Evolutionary conservation across 441 rosid genomes (phyloP), one percentile per base, ranked within the genome.

Genomic region (Adansonia gregorii): DNA sequence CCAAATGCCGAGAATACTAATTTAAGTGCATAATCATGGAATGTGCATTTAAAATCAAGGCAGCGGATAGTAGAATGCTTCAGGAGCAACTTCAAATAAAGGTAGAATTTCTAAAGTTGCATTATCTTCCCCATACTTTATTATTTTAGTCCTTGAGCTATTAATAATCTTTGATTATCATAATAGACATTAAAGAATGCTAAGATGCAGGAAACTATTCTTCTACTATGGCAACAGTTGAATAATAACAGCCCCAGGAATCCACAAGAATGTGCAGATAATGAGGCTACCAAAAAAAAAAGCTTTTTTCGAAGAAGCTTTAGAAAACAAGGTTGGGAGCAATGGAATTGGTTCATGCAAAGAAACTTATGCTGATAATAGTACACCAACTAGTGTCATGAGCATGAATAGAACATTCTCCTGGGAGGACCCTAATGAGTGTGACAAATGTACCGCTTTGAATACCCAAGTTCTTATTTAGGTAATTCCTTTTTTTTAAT

Each of bases 61-160:
- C 97, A 51, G 99, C 98, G 4, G 99, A 93, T 84, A 93, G 92
- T 84, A 91, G 97, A 84, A 84, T 93, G 80, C 96, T 93, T 78
- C 95, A 95, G 83, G 98, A 95, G 86, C 99, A 93, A 78, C 86
- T 93, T 72, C 93, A 91, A 85, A 82, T 83, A 77, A 93, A 90
- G 97, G 99, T 91, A 82, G 69, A 72, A 59, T 56, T 78, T 59
- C 78, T 27, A 27, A 27, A 80, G 67, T 74, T 77, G 72, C 4
- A 48, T 27, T 56, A 3, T 67, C 70, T 80, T 66, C 22, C 14
- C 58, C 43, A 43, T 80, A 24, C 64, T 24, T 31, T 65, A 10
- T 41, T 39, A n/a, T 52, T 35, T 55, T 14, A 24, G 48, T 46
- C 58, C 27, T 49, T 41, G 9, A 52, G 17, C 39, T 51, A 2